Percentiles rank a stretch among this genome's conserved stretches.
Conservation (phyloP, 1,284 basidiomycete species). For the Cutaneotrichosporon sp. region DNA sequence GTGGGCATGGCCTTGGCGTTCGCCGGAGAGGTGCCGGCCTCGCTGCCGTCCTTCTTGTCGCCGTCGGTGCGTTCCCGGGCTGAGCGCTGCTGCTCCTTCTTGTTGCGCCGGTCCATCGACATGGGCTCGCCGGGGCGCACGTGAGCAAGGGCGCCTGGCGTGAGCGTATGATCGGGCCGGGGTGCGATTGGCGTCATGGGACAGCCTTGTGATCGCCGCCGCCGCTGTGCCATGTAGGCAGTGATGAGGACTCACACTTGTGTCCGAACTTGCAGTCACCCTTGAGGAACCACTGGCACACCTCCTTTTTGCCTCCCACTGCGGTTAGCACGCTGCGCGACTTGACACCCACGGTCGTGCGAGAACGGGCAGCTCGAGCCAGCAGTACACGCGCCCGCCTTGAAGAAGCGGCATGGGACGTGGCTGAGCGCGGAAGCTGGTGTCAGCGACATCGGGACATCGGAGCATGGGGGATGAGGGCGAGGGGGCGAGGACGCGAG, state of each 20-base stretch:
- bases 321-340: slow-evolving; percentile 37
- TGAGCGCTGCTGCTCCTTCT: slow-evolving; percentile 85
- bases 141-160: slow-evolving; percentile 73
- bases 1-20: slow-evolving; percentile 15
- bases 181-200: background rate
- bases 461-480: too few relatives aligned
- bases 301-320: slow-evolving; percentile 80
- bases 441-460: background rate
- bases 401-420: slow-evolving; percentile 98
- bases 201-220: background rate
- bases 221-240: too few relatives aligned
- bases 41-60: slow-evolving; percentile 12
- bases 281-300: slow-evolving; percentile 84
- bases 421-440: slow-evolving; percentile 65
- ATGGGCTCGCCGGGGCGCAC: slow-evolving; percentile 88
- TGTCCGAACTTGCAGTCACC: slow-evolving; percentile 97
- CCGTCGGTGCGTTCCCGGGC: slow-evolving; percentile 41
- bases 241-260: slow-evolving; percentile 74
- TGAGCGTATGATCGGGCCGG: slow-evolving; percentile 2
- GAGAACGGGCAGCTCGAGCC: slow-evolving; percentile 96
- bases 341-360: slow-evolving; percentile 57
- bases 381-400: slow-evolving; percentile 87
- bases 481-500: too few relatives aligned
- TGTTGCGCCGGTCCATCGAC: slow-evolving; percentile 98
- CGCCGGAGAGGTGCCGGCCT: slow-evolving; percentile 17